phyloP scores from a whole-genome alignment of 257 asterid genomes.

The Solanum ossicruentum region DNA sequence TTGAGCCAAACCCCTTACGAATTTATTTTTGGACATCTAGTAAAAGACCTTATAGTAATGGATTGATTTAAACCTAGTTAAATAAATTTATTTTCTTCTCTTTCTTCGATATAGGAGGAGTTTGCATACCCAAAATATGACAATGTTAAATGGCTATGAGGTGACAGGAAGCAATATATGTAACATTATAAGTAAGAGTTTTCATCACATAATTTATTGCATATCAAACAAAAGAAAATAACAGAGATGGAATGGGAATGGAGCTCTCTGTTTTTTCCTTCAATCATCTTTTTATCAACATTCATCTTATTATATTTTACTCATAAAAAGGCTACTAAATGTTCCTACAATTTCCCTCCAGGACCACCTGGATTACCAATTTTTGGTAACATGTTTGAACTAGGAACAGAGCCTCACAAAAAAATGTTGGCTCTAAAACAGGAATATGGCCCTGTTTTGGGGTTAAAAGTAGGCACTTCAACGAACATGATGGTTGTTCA shows the following conservation, averaged over 20 bases:
- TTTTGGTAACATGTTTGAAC: not conserved
- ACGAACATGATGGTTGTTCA: constrained; percentile 32
- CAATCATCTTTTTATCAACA: not conserved
- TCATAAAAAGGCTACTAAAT: not conserved
- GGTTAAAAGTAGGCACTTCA: constrained; percentile 31
- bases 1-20: too few species aligned
- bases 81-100: too few species aligned
- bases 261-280: constrained; percentile 1
- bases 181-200: not conserved
- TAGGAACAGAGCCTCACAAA: constrained; percentile 22
- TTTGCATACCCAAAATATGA: too few species aligned
- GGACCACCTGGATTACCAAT: not conserved
- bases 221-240: too few species aligned
- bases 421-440: constrained; percentile 10
- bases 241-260: constrained; percentile 11
- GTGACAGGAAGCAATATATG: too few species aligned
- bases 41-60: too few species aligned
- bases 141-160: too few species aligned
- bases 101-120: too few species aligned
- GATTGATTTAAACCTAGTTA: too few species aligned
- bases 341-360: not conserved
- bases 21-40: too few species aligned
- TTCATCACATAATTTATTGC: not conserved
- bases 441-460: constrained; percentile 30
- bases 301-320: not conserved